Evolutionary conservation across 2,329 filamentous ascomycete species (phyloP).

Genomic region (Emergomyces orientalis): DNA sequence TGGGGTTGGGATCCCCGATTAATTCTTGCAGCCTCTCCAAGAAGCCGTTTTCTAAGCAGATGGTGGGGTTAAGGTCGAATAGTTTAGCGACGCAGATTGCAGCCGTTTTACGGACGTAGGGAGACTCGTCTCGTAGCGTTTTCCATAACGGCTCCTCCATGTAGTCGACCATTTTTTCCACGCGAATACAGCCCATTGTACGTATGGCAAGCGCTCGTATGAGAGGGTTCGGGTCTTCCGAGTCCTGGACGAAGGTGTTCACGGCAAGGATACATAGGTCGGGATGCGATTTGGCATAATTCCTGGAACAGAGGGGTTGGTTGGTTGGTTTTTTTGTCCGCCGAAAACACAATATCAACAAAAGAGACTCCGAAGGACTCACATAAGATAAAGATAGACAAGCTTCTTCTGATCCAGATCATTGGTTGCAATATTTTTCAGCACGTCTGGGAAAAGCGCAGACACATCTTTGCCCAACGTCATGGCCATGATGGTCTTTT

Average conservation of each 20-base stretch:
- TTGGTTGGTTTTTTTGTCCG: constrained; percentile 18
- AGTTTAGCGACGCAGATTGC: constrained; percentile 97
- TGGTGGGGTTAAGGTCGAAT: constrained; percentile 82
- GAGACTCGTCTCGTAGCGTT: constrained; percentile 91
- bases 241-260: constrained; percentile 98
- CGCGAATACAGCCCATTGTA: constrained; percentile 96
- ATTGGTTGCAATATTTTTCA: constrained; percentile 94
- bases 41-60: constrained; percentile 97
- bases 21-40: constrained; percentile 87
- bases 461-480: constrained; percentile 98
- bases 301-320: constrained; percentile 49
- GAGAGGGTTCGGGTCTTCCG: constrained; percentile 94
- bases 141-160: constrained; percentile 98
- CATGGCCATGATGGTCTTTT: constrained; percentile 99
- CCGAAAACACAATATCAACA: constrained; percentile 3
- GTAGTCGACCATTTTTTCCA: constrained; percentile 99
- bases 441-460: constrained; percentile 87
- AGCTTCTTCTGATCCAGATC: constrained; percentile 99
- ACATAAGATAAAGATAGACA: constrained; percentile 97
- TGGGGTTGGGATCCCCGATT: constrained; percentile 94
- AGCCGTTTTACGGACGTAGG: constrained; percentile 95
- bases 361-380: constrained; percentile 26
- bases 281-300: constrained; percentile 98
- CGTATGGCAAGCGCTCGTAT: constrained; percentile 90
- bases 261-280: constrained; percentile 97